Evolutionary conservation across 2,329 filamentous ascomycete species (phyloP).

Genomic region (Phialophora tarda): DNA sequence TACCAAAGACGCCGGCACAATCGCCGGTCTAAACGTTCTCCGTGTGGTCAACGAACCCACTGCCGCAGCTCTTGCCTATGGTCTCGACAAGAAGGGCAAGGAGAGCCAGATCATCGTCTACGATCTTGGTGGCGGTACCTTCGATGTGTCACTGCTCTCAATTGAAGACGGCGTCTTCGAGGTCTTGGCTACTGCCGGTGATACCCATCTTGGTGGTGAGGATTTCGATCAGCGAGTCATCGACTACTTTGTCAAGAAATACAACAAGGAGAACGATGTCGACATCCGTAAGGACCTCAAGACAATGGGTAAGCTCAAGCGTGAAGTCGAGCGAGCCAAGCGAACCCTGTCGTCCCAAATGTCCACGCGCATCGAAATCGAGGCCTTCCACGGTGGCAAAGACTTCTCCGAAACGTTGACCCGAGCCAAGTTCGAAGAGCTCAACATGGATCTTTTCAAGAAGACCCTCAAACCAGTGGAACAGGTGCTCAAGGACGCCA

Average conservation of each 20-base stretch:
- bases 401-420: slow-evolving; percentile 99
- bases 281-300: slow-evolving; percentile 94
- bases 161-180: slow-evolving; percentile 94
- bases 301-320: slow-evolving; percentile 99
- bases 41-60: slow-evolving; percentile 97
- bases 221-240: slow-evolving; percentile 99
- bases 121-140: slow-evolving; percentile 92
- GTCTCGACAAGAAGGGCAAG: slow-evolving; percentile 81
- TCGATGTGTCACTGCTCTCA: slow-evolving; percentile 90
- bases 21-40: slow-evolving; percentile 92
- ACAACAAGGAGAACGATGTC: slow-evolving; percentile 97
- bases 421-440: slow-evolving; percentile 98
- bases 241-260: slow-evolving; percentile 92
- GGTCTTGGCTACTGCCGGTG: slow-evolving; percentile 92
- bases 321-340: slow-evolving; percentile 99
- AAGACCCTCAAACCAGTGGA: slow-evolving; percentile 98
- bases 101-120: slow-evolving; percentile 92
- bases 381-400: slow-evolving; percentile 93
- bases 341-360: slow-evolving; percentile 93
- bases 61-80: slow-evolving; percentile 92
- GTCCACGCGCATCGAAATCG: slow-evolving; percentile 93
- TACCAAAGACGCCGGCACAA: slow-evolving; percentile 91
- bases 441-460: slow-evolving; percentile 99
- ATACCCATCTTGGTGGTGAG: slow-evolving; percentile 96
- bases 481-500: slow-evolving; percentile 97